phyloP scores from a whole-genome alignment of 1,284 basidiomycete species.

The Meripilus lineatus region DNA sequence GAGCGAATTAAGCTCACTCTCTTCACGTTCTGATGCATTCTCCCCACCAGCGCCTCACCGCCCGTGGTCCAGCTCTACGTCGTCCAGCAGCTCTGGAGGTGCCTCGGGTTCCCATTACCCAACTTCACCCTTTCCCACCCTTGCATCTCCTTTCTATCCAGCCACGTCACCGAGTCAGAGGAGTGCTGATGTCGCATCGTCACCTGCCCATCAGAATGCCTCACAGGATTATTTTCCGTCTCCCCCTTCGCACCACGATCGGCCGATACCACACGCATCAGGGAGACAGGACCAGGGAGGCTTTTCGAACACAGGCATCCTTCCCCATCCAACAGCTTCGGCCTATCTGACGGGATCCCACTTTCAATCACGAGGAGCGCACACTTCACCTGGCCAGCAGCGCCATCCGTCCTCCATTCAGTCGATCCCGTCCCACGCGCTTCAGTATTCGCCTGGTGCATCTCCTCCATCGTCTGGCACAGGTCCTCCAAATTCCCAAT shows the following conservation, averaged over 20 bases:
- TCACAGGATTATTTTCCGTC: slow-evolving; percentile 19
- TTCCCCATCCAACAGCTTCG: slow-evolving; percentile 8
- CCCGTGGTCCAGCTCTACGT: slow-evolving; percentile 27
- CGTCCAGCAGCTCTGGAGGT: slow-evolving; percentile 23
- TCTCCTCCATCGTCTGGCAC: slow-evolving; percentile 15
- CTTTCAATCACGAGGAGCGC: slow-evolving; percentile 11
- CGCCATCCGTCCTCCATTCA: slow-evolving; percentile 9
- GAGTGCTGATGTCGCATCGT: slow-evolving; percentile 17
- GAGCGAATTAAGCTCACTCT: slow-evolving; percentile 12
- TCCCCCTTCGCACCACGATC: slow-evolving; percentile 6
- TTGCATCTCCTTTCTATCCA: slow-evolving; percentile 42
- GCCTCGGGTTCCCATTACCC: slow-evolving; percentile 19
- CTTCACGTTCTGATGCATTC: slow-evolving; percentile 19
- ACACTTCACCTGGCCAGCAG: slow-evolving; percentile 13
- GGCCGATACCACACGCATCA: slow-evolving; percentile 8
- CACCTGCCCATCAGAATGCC: slow-evolving; percentile 19
- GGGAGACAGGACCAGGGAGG: slow-evolving; percentile 9
- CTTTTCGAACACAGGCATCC: slow-evolving; percentile 11
- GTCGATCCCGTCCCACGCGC: slow-evolving; percentile 9
- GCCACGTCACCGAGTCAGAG: slow-evolving; percentile 23
- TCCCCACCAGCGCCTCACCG: slow-evolving; percentile 24
- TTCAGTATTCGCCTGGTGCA: slow-evolving; percentile 9
- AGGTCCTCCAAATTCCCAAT: slow-evolving; percentile 11
- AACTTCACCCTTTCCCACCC: slow-evolving; percentile 27
- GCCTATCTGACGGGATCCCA: slow-evolving; percentile 5